phyloP scores from a whole-genome alignment of 2,329 filamentous ascomycete species.

The Fusarium subglutinans region DNA sequence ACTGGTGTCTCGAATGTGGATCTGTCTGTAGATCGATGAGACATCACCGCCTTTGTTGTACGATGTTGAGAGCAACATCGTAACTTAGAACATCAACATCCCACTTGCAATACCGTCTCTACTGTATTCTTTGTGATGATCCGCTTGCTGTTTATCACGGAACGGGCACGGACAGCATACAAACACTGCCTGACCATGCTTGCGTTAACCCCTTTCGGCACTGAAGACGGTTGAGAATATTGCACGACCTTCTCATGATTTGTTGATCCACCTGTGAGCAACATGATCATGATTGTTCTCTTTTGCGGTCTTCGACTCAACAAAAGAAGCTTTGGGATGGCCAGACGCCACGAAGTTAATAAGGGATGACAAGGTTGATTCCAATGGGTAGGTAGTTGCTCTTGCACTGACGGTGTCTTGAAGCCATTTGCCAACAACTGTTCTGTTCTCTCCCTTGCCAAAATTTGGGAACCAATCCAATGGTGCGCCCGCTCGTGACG shows the following conservation, averaged over 20 bases:
- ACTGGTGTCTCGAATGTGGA: conserved; percentile 7
- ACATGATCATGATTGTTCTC: conserved; percentile 8
- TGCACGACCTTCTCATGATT: conserved; percentile 10
- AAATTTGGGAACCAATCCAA: background rate
- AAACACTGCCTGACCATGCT: conserved; percentile 24
- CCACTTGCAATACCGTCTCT: conserved; percentile 12
- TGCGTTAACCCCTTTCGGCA: conserved; percentile 1
- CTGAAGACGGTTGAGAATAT: conserved; percentile 4
- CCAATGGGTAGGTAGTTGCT: background rate
- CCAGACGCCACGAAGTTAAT: conserved; percentile 23
- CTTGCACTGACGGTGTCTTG: conserved; percentile 15
- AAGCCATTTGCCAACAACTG: conserved; percentile 3
- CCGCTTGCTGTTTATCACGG: background rate
- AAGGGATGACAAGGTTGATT: conserved; percentile 7
- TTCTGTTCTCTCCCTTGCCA: conserved; percentile 21
- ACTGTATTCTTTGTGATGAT: conserved; percentile 8
- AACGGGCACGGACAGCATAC: background rate
- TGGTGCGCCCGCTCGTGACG: background rate
- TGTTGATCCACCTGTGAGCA: conserved; percentile 12
- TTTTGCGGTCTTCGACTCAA: conserved; percentile 16
- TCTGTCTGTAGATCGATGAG: background rate
- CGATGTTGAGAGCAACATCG: conserved; percentile 7
- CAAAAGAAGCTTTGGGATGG: conserved; percentile 16
- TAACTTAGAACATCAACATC: conserved; percentile 8
- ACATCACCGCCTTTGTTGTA: conserved; percentile 42